Evolutionary conservation across 2,329 filamentous ascomycete species (phyloP).

Genomic region (Raffaelea deltoideospora): DNA sequence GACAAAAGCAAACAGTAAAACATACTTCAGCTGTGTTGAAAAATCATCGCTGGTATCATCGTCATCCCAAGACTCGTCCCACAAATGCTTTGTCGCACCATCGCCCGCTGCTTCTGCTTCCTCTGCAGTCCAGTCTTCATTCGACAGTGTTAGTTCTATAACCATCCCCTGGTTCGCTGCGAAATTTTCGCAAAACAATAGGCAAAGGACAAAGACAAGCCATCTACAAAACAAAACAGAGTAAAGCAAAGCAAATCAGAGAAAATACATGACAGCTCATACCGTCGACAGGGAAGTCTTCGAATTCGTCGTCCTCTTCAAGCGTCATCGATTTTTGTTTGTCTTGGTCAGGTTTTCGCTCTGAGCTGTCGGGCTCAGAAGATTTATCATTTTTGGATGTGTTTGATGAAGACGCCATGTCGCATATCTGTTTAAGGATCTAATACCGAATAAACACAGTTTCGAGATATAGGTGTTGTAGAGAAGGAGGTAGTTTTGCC

Average conservation of each 20-base stretch:
- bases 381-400: too few relatives aligned
- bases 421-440: too few relatives aligned
- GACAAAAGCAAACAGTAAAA: too few relatives aligned
- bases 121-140: constrained; percentile 92
- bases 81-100: constrained; percentile 61
- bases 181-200: too few relatives aligned
- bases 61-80: constrained; percentile 99
- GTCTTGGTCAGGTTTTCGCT: constrained; percentile 37
- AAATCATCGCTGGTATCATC: constrained; percentile 97
- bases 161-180: too few relatives aligned
- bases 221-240: too few relatives aligned
- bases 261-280: constrained; percentile 11
- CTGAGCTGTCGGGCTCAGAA: constrained; percentile 30
- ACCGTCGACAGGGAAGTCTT: constrained; percentile 97
- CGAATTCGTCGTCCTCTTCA: constrained; percentile 97
- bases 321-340: constrained; percentile 38
- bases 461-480: too few relatives aligned
- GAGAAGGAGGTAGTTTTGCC: too few relatives aligned
- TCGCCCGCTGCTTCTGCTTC: constrained; percentile 64
- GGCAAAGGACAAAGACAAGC: too few relatives aligned
- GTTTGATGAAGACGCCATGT: constrained; percentile 18
- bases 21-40: constrained; percentile 81
- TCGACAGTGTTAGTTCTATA: too few relatives aligned
- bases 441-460: too few relatives aligned
- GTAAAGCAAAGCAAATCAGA: constrained; percentile 1